phyloP scores from a whole-genome alignment of 345 rosid species.

The Dipteronia dyeriana region DNA sequence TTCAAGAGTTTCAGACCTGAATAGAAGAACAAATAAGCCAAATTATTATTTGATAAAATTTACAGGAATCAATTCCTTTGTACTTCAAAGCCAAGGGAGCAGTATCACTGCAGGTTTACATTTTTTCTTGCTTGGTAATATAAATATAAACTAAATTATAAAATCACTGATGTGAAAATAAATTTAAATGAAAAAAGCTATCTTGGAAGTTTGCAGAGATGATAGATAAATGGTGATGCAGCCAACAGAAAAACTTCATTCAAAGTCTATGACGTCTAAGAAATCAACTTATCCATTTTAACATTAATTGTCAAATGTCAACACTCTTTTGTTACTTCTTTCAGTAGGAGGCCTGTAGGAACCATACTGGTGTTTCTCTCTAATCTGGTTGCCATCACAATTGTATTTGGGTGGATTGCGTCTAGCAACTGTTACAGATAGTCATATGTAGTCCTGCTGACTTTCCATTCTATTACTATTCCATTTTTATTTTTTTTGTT shows the following conservation, averaged over 20 bases:
- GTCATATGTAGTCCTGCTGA: not conserved
- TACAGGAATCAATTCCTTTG: not conserved
- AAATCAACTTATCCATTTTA: not conserved
- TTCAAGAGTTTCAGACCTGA: conserved; percentile 49
- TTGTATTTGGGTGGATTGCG: not conserved
- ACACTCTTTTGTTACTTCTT: no score
- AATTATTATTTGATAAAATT: not conserved
- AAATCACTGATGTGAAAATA: not conserved
- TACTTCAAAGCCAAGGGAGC: not conserved
- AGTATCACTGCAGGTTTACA: not conserved
- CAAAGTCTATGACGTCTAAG: not conserved
- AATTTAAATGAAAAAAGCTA: not conserved
- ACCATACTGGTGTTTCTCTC: not conserved
- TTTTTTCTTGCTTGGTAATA: not conserved
- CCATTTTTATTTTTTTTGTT: not conserved
- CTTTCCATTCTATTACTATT: not conserved
- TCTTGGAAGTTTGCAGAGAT: not conserved
- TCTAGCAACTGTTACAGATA: not conserved
- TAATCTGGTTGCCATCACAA: not conserved
- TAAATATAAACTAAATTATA: not conserved
- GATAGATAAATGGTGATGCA: not conserved
- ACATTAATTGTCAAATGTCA: not conserved
- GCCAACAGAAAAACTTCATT: not conserved
- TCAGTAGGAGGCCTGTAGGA: not conserved
- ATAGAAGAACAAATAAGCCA: not conserved